Evolutionary conservation across 139 green algal genomes (phyloP), one percentile per base, ranked within the genome.

Genomic region (Chlamydomonas sp.): DNA sequence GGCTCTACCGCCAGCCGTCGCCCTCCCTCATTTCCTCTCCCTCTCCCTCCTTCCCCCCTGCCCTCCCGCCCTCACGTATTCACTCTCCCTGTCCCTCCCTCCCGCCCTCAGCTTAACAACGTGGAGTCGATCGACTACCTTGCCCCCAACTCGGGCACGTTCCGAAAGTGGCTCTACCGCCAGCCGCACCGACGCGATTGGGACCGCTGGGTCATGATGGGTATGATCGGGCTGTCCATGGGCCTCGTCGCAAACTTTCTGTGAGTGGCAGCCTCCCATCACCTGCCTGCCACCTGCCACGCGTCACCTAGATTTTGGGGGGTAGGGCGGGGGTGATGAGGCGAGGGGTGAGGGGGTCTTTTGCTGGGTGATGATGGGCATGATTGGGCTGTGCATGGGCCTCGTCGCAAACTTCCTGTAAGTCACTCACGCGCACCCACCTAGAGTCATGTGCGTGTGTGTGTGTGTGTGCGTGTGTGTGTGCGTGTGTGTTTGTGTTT

Each of bases 161-260:
- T 91, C 78, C 73, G 89, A 10, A 80, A 80, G 48, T 96, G 90
- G 86, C 82, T 94, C 5, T 67, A 79, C 2, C 35, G 73, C 16
- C 85, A 85, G 82, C 81, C 78, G 1, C 80, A 90, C 65, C 58
- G 76, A 10, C 79, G 89, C 35, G 71, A 66, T 13, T 90, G 86
- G 87, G 89, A 94, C 78, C 78, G 87, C 33, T 96, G 90, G 90
- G 49, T 94, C 57, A 89, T 96, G 80, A 96, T 96, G 90, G 86
- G 81, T 33, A 43, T 73, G 35, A 92, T 96, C 48, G 90, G 90
- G 1, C 36, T 91, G 5, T 73, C 76, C 20, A 88, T 85, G 4
- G 90, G 85, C 2, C 58, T 90, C 16, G 82, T 95, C 35, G 88
- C 81, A 22, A 88, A 88, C 78, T 43, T 82, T 16, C 78, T 96